Evolutionary conservation across 345 rosid genomes (phyloP), one percentile per base, ranked within the genome.

Genomic region (Raphanus sativus): DNA sequence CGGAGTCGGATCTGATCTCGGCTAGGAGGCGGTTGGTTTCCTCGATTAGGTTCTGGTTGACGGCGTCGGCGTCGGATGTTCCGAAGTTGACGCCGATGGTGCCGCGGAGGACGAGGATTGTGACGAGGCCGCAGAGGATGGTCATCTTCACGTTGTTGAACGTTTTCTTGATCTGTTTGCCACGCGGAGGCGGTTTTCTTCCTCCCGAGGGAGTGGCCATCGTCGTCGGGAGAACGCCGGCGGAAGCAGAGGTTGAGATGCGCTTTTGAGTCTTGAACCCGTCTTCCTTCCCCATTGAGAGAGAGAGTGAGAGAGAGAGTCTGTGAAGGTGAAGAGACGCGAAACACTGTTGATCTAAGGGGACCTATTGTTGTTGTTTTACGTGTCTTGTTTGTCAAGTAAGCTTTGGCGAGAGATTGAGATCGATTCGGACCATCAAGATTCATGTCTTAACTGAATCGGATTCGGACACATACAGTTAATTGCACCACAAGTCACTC

Each of bases 131-230:
- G 63, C 98, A 94, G 33, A 91, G 96, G 74, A 94, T 85, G 0
- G 97, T 94, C 89, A 94, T 94, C 85, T 91, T 94, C 60, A 90
- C 83, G 87, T 88, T 92, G 81, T 88, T 90, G 86, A 94, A 91
- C 11, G 95, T 94, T 85, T 89, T 94, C 70, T 89, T 84, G 84
- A 89, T 90, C 96, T 89, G 92, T 81, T 90, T 85, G 11, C 97
- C 96, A 15, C 97, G 93, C 1, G 91, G 69, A 2, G 59, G 69
- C 2, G 59, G 50, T 28, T 80, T 68, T 0, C 77, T 62, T 3
- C 83, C 79, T 61, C 76, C 81, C 21, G 21, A 21, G 50, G 86
- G 87, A 77, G 82, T 87, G 6, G 86, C 75, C 13, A 75, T 79
- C n/a, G 84, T 81, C 0, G 87, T 83, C 29, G 89, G 91, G 0